Evolutionary conservation across 2,329 filamentous ascomycete species (phyloP), one percentile per base, ranked within the genome.

Genomic region (Coccinonectria pachysandricola): DNA sequence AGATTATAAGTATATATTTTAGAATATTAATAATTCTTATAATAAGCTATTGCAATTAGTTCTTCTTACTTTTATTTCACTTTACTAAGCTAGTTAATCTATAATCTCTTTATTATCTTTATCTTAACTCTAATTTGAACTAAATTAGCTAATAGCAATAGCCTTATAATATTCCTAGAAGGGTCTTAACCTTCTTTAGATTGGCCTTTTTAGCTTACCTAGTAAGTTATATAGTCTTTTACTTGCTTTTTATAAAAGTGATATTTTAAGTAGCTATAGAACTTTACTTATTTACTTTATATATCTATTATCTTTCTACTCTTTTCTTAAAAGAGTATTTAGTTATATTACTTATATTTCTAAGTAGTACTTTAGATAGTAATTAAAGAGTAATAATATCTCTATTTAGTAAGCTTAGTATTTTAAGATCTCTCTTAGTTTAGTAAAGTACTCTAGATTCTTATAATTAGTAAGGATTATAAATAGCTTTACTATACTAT

Each of bases 401-500:
- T 24, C 23, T 10, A 21, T n/a, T 15, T 21, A 21, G 15, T 17
- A 19, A 3, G 19, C 20, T 27, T 27, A 15, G 23, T 19, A 17
- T 19, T 15, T 24, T 23, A 25, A 21, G 31, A n/a, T n/a, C n/a
- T n/a, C n/a, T n/a, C n/a, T n/a, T n/a, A n/a, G n/a, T n/a, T n/a
- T n/a, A n/a, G n/a, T 30, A 30, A 30, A 36, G 18, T 33, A 30
- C 23, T 31, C 23, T 20, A 34, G 23, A 15, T 34, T 34, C 19
- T 31, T 32, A 31, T 35, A 27, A 19, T 35, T 21, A 16, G 24
- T 35, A 24, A 28, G 15, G 19, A 31, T 23, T 23, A 28, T 29
- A 35, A 31, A 32, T 23, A 21, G 15, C 18, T 19, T 19, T 2
- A 13, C n/a, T 21, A 26, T 15, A 15, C 20, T 23, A 12, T 32